Percentiles rank a stretch among this genome's conserved stretches.
Evolutionary conservation across 2,329 filamentous ascomycete species (phyloP).

Genomic region (Colletotrichum truncatum): DNA sequence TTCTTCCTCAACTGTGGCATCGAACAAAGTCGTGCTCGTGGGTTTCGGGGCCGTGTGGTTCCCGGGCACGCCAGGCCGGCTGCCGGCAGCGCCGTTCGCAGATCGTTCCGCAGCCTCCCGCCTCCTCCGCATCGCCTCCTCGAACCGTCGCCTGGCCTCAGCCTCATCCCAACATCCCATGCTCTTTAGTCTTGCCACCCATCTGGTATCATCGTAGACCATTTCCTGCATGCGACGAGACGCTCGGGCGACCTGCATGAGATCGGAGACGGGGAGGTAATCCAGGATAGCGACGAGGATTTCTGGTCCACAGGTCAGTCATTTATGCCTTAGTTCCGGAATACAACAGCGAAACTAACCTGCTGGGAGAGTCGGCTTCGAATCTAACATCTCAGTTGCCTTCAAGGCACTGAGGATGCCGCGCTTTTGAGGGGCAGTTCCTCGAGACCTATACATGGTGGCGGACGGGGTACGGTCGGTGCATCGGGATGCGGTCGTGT

Average conservation of each 20-base stretch:
- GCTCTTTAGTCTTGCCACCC: constrained; percentile 84
- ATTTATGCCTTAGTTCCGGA: constrained; percentile 7
- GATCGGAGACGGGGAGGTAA: constrained; percentile 85
- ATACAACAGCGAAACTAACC: constrained; percentile 59
- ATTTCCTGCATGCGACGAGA: constrained; percentile 93
- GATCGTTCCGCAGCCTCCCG: constrained; percentile 60
- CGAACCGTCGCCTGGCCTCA: constrained; percentile 83
- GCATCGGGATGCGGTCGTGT: constrained; percentile 12
- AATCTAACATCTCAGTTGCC: constrained; percentile 81
- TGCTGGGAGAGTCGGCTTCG: constrained; percentile 82
- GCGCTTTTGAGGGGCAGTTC: constrained; percentile 49
- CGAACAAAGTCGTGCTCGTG: constrained; percentile 73
- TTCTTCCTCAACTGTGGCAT: constrained; percentile 75
- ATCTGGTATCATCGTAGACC: constrained; percentile 97
- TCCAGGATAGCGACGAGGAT: constrained; percentile 90
- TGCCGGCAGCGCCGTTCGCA: constrained; percentile 34
- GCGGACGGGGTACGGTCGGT: constrained; percentile 1
- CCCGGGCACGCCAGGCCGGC: constrained; percentile 31
- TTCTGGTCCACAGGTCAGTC: constrained; percentile 59
- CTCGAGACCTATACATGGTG: constrained; percentile 55
- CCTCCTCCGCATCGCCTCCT: constrained; percentile 72
- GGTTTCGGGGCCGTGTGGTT: constrained; percentile 35
- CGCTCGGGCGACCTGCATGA: constrained; percentile 84
- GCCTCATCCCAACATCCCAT: constrained; percentile 94
- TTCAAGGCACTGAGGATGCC: constrained; percentile 81